Percentiles rank a stretch among this genome's conserved stretches.
Evolutionary conservation across 495 filamentous ascomycete species (phyloP).

Genomic region (Bathelium albidoporum): DNA sequence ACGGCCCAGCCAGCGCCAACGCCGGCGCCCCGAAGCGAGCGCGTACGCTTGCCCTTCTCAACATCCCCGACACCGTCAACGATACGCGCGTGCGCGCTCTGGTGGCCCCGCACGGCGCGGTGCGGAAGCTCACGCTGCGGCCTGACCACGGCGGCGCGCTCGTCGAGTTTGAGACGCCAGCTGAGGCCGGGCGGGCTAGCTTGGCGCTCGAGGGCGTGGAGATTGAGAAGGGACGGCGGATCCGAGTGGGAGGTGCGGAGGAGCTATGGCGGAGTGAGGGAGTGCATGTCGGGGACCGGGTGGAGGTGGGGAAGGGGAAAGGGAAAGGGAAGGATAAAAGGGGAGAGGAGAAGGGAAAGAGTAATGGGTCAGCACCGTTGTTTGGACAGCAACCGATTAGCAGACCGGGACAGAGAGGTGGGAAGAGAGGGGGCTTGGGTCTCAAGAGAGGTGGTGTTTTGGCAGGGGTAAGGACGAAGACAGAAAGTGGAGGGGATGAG

Average conservation of each 20-base stretch:
- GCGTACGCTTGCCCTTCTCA: constrained; percentile 43
- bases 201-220: constrained; percentile 63
- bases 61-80: constrained; percentile 56
- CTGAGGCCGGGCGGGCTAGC: constrained; percentile 62
- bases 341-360: not conserved
- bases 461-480: constrained; percentile 4
- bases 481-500: not conserved
- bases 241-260: constrained; percentile 56
- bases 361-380: constrained; percentile 6
- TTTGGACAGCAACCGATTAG: constrained; percentile 4
- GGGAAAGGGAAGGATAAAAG: constrained; percentile 36
- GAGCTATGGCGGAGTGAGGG: constrained; percentile 48
- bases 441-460: constrained; percentile 21
- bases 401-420: constrained; percentile 44
- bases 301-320: constrained; percentile 40
- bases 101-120: constrained; percentile 48
- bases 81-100: constrained; percentile 50
- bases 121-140: constrained; percentile 47
- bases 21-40: constrained; percentile 5
- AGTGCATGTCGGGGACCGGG: constrained; percentile 19
- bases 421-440: constrained; percentile 30
- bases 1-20: too few species aligned
- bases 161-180: constrained; percentile 64
- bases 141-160: constrained; percentile 81
- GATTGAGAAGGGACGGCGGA: constrained; percentile 50